Evolutionary conservation across 2,329 filamentous ascomycete genomes (phyloP).

Genomic region (Phialemoniopsis sp.): DNA sequence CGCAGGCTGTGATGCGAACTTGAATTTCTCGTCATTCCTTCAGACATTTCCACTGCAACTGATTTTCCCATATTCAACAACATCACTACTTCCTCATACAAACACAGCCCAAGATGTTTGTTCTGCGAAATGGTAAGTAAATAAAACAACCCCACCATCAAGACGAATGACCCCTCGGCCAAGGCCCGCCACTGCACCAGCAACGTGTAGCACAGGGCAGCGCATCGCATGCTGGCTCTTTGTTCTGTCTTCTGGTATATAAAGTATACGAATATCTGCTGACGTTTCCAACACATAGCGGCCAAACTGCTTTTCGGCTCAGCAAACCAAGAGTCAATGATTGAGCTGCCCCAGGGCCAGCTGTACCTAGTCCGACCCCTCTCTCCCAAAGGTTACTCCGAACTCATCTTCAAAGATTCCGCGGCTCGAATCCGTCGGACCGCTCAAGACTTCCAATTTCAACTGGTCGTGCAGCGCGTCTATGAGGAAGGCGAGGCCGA

Average conservation of each 20-base stretch:
- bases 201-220: too few relatives aligned
- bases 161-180: too few relatives aligned
- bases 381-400: slow-evolving; percentile 95
- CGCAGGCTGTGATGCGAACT: too few relatives aligned
- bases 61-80: too few relatives aligned
- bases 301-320: slow-evolving; percentile 90
- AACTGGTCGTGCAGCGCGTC: slow-evolving; percentile 91
- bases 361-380: slow-evolving; percentile 94
- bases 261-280: too few relatives aligned
- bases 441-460: slow-evolving; percentile 93
- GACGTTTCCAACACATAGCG: too few relatives aligned
- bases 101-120: slow-evolving; percentile 26
- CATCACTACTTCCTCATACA: too few relatives aligned
- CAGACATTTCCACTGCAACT: neutral
- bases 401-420: slow-evolving; percentile 98
- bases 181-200: too few relatives aligned
- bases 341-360: slow-evolving; percentile 92
- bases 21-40: neutral
- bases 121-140: slow-evolving; percentile 34
- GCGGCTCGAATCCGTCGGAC: slow-evolving; percentile 88
- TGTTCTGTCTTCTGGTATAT: too few relatives aligned
- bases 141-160: slow-evolving; percentile 5
- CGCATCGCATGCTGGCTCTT: too few relatives aligned
- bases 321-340: slow-evolving; percentile 83
- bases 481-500: slow-evolving; percentile 98